Conservation (phyloP, 257 asterid genomes). For the Fraxinus cuspidata region DNA sequence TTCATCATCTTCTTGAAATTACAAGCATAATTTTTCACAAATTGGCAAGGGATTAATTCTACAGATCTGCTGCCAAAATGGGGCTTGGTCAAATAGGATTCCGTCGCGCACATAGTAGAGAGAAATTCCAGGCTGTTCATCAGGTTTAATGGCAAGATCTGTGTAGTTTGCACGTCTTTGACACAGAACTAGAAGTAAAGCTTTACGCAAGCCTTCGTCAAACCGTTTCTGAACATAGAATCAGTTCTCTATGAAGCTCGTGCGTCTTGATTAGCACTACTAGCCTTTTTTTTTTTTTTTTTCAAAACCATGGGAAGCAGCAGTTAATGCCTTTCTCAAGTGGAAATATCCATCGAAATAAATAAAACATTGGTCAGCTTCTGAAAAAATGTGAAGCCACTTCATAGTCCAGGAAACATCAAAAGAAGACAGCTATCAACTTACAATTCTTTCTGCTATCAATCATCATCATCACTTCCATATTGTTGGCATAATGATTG, state of each 20-base stretch:
- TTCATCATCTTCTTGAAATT: neutral
- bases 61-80: neutral
- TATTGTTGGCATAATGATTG: slow-evolving; percentile 59
- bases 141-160: neutral
- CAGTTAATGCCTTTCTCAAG: neutral
- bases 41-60: neutral
- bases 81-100: neutral
- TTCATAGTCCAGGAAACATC: neutral
- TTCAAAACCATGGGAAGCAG: neutral
- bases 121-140: neutral
- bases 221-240: neutral
- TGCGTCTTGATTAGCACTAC: neutral
- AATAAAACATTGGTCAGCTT: neutral
- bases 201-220: neutral
- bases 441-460: slow-evolving; percentile 9
- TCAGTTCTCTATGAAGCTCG: neutral
- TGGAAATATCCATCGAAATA: neutral
- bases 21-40: neutral
- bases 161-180: neutral
- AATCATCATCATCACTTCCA: slow-evolving; percentile 59
- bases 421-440: neutral
- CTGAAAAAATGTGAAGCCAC: neutral
- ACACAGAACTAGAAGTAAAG: neutral
- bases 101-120: neutral
- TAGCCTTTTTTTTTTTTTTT: too few relatives aligned